Base-by-base conservation (phyloP, 148 eudicot genomes). In the Pouteria glomerata region DNA sequence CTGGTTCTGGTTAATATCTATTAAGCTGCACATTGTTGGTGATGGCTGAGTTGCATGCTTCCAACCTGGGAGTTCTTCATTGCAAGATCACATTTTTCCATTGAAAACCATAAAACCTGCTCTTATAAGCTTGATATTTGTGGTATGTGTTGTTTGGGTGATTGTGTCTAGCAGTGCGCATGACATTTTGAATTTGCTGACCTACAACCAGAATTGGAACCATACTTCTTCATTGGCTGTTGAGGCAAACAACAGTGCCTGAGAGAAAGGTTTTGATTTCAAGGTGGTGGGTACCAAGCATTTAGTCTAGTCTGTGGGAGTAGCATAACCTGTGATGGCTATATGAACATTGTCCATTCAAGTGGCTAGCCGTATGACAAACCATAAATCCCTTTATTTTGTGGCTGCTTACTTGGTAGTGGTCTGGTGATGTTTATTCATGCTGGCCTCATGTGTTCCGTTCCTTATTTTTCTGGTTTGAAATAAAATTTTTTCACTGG, bases 1-100 rank as follows among this genome's bases (percentile, higher is more conserved):
- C 74, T 77, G 80, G 74, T n/a, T n/a, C n/a, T n/a, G n/a, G n/a
- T 15, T 70, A 15, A 29, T 35, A 11, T 1, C 16, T 70, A 18
- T 76, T 41, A 66, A 53, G 61, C 64, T 30, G 41, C 13, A 14
- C n/a, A 31, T 31, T 31, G 2, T 56, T 55, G n/a, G n/a, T n/a
- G n/a, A n/a, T n/a, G n/a, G n/a, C 33, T 37, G 63, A 69, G 33
- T 30, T 60, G 70, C 56, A 16, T 63, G 48, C 63, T 69, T 35
- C 50, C 50, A 37, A 63, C 8, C 50, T 63, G 48, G 70, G 35
- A 67, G 50, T 60, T 59, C 33, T 61, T 29, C 73, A n/a, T 50
- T 26, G 41, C 13, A 42, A 33, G 13, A 41, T 31, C 21, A 33
- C 60, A 11, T 34, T 26, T 37, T 48, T 6, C 29, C 68, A 19